Evolutionary conservation across 345 rosid genomes (phyloP).

Genomic region (Iberis pinnata): DNA sequence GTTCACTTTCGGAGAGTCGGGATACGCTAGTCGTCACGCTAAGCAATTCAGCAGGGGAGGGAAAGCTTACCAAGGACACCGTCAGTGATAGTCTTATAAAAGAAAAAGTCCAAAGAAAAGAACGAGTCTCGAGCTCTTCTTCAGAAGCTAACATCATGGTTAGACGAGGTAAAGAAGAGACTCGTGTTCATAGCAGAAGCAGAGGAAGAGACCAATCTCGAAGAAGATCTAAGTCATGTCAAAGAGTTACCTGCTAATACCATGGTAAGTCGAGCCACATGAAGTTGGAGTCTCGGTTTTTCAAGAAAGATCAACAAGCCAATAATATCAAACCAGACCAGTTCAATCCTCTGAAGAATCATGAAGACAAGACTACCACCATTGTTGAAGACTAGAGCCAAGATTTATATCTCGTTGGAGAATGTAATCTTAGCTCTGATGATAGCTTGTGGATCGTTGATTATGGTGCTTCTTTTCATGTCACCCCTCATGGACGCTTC

Average conservation of each 20-base stretch:
- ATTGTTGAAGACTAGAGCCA: not conserved
- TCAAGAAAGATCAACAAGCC: not conserved
- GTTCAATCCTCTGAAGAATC: not conserved
- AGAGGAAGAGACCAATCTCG: not conserved
- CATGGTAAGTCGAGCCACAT: not conserved
- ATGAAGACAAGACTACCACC: not conserved
- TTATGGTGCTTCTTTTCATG: too few species aligned
- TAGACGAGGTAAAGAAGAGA: not conserved
- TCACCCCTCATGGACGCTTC: too few species aligned
- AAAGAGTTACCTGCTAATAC: not conserved
- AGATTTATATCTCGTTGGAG: not conserved
- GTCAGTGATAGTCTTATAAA: not conserved
- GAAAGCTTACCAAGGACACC: not conserved
- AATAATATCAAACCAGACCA: not conserved
- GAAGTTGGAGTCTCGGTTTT: not conserved
- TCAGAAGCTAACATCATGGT: not conserved
- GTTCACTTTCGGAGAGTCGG: not conserved
- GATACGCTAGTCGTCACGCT: not conserved
- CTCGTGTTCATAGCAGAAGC: not conserved
- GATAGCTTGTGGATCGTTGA: too few species aligned
- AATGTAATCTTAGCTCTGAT: too few species aligned
- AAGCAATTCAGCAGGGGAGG: not conserved
- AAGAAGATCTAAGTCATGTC: not conserved
- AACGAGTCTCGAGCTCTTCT: not conserved
- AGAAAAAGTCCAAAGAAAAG: not conserved